Evolutionary conservation across 345 rosid genomes (phyloP), one percentile per base, ranked within the genome.

Genomic region (Populus ilicifolia): DNA sequence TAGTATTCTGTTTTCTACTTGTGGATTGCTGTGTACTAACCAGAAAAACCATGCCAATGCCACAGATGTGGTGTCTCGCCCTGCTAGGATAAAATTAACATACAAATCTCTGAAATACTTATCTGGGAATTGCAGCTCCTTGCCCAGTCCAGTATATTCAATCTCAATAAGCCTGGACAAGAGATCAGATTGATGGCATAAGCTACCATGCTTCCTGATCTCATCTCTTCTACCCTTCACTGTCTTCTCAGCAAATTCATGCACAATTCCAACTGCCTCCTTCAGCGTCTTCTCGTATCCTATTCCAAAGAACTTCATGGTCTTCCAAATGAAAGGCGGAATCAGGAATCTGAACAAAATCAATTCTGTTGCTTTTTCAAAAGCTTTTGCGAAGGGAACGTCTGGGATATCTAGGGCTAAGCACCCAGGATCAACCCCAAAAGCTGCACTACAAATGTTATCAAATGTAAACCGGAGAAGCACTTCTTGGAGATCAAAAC

Each of bases 41-140:
- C 93, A 94, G 85, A 91, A 94, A 82, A 92, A 92, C 93, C 96
- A 92, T 25, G 86, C 83, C 70, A 94, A 71, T 35, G 88, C 97
- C 1, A 91, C 92, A 0, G 96, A 94, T 73, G 94, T 90, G 63
- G 98, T 91, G 87, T 94, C 97, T 17, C 95, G 83, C 29, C 94
- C 95, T 9, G 95, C 98, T 46, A 94, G 80, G 59, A 92, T 89
- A 70, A 90, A 88, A 71, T 91, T 92, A 4, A 90, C 59, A 52
- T 90, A 89, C 74, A 90, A 90, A 74, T 94, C 94, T 74, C 85
- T 84, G 39, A 88, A 87, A 83, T 83, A 89, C 79, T 84, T 82
- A 30, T 76, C 77, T 0, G 82, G 82, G 20, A 85, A 80, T n/a
- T 36, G 44, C 70, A 71, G 78, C 35, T 78, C 75, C 54, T 82